Base-by-base conservation (phyloP, 176 grass and related monocot species). In the Cenchrus purpureus region DNA sequence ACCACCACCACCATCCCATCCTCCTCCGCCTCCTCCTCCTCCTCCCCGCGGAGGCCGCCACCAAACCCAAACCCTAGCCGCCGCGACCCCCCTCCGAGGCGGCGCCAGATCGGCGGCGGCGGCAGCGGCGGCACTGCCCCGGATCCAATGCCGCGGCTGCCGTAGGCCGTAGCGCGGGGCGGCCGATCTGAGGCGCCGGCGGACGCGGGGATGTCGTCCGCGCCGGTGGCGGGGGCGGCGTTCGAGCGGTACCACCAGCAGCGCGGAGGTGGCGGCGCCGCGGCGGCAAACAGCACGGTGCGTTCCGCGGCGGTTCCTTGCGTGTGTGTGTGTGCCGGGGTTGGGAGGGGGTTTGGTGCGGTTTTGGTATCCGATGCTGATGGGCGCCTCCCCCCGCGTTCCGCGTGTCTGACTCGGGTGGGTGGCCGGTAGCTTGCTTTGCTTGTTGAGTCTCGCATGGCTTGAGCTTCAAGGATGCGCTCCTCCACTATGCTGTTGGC, bases 161-260 rank as follows among this genome's bases (percentile, higher is more conserved):
- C 61, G 78, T 78, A 90, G 89, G 43, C 32, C 61, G 78, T 78
- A 90, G 89, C 31, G 68, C 16, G 31, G 28, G 20, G 69, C 82
- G 51, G 82, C 85, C 77, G 79, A 92, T 95, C 88, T 86, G 90
- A 86, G 81, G 37, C 11, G 46, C 10, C 37, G 28, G 22, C 49
- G 7, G 2, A 44, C 48, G 56, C 54, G 54, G n/a, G 48, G 75
- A 95, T 95, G 93, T 79, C 93, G 76, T 95, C 93, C 17, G 88
- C 93, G 57, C 86, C 93, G 12, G 83, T 84, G 60, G 53, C 83
- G 29, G 88, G 77, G 12, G 79, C 80, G 14, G 85, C 90, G 50
- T 95, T 95, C 72, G 90, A 95, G 87, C 68, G 90, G 74, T 87
- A 86, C 87, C 85, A 86, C 25, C 79, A 86, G 37, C 79, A 61